Conservation (phyloP, 306 rosid genomes). For the Fragaria vesca region DNA sequence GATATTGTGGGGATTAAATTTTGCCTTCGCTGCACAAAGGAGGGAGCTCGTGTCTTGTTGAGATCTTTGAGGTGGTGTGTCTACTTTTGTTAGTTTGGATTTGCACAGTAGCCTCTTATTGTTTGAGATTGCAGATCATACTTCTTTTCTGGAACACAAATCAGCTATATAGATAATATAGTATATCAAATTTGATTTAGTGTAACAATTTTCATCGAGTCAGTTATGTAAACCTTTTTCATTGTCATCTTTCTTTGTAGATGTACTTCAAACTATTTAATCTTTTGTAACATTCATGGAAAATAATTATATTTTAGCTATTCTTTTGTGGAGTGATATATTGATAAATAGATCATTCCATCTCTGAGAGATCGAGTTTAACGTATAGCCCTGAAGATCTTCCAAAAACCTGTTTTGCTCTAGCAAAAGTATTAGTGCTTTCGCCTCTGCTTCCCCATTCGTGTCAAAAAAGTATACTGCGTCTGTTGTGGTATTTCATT, state of each 20-base stretch:
- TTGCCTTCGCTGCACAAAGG: constrained; percentile 50
- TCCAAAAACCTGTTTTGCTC: background rate
- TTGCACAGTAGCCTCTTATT: constrained; percentile 29
- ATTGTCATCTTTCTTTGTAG: background rate
- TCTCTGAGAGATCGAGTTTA: background rate
- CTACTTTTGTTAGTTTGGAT: constrained; percentile 32
- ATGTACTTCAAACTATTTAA: background rate
- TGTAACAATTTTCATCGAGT: constrained; percentile 37
- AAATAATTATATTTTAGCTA: background rate
- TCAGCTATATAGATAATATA: constrained; percentile 22
- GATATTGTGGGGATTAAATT: constrained; percentile 60
- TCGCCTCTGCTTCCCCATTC: background rate
- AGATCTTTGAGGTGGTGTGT: constrained; percentile 46
- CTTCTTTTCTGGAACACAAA: constrained; percentile 25
- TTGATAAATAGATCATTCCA: background rate
- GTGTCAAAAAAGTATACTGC: background rate
- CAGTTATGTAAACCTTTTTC: constrained; percentile 4
- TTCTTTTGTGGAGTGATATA: background rate
- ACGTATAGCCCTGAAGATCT: background rate
- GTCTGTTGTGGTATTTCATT: background rate
- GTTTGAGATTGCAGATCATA: constrained; percentile 28
- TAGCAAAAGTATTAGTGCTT: background rate
- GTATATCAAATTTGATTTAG: constrained; percentile 38
- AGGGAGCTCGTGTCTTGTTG: constrained; percentile 43
- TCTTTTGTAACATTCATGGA: background rate